Evolutionary conservation across 2,329 filamentous ascomycete genomes (phyloP).

Genomic region (Arthrinium phaeospermum): DNA sequence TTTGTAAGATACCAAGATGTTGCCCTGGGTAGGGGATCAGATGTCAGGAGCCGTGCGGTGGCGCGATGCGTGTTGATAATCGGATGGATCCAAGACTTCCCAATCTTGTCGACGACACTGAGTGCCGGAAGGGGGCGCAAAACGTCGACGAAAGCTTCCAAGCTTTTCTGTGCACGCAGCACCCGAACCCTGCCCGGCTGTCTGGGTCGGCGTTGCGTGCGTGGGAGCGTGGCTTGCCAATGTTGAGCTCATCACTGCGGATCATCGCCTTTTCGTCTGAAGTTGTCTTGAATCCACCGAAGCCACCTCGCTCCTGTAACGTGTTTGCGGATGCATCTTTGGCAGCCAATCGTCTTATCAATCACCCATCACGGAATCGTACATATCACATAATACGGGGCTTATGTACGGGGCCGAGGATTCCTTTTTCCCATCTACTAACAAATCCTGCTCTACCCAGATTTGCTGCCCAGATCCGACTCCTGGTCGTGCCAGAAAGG

Average conservation of each 20-base stretch:
- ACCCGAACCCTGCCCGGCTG: background rate
- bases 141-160: conserved; percentile 3
- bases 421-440: background rate
- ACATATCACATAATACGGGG: background rate
- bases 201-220: background rate
- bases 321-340: background rate
- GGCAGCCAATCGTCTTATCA: conserved; percentile 1
- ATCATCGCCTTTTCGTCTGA: background rate
- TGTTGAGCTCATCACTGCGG: background rate
- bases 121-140: background rate
- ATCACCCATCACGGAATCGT: background rate
- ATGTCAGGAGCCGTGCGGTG: background rate
- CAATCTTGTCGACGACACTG: background rate
- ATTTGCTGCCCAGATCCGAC: background rate
- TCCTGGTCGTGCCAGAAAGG: background rate
- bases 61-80: background rate
- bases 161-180: background rate
- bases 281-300: background rate
- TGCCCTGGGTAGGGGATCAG: background rate
- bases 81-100: conserved; percentile 8
- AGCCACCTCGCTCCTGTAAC: background rate
- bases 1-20: conserved; percentile 2
- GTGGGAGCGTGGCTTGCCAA: background rate
- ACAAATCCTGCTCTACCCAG: background rate
- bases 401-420: background rate